phyloP scores from a whole-genome alignment of 73 alveolate genomes.

The Blepharisma stoltei region DNA sequence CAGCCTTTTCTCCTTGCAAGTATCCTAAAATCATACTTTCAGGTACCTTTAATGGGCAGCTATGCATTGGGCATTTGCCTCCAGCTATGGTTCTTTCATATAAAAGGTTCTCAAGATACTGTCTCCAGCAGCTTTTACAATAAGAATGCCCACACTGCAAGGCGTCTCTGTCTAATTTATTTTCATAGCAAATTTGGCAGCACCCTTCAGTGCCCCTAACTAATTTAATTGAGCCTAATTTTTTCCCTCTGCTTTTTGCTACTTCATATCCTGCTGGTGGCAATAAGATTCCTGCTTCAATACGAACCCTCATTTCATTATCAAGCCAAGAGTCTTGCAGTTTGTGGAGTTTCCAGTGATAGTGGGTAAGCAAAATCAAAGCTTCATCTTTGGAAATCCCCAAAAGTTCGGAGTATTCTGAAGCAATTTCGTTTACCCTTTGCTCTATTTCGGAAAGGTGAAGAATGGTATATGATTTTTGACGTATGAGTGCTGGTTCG shows the following conservation, averaged over 20 bases:
- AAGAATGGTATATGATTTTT: neutral
- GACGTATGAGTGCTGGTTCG: neutral
- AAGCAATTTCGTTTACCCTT: neutral
- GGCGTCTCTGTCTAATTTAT: conserved; percentile 21
- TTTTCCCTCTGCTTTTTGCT: conserved; percentile 2
- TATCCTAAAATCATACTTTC: conserved; percentile 4
- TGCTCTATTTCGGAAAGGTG: neutral
- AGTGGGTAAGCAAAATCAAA: neutral
- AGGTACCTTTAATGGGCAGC: neutral
- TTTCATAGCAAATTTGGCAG: neutral
- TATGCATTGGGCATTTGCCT: neutral
- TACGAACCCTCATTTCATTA: conserved; percentile 30
- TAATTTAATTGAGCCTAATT: neutral
- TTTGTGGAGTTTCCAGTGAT: conserved; percentile 28
- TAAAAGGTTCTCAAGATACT: conserved; percentile 37
- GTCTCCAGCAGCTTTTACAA: conserved; percentile 48
- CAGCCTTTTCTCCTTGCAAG: neutral
- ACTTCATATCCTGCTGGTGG: neutral
- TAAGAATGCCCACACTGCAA: conserved; percentile 51
- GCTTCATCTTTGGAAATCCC: conserved; percentile 20
- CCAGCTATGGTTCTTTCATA: conserved; percentile 34
- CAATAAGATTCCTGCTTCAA: conserved; percentile 30
- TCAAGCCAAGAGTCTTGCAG: conserved; percentile 56
- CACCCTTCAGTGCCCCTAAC: conserved; percentile 9
- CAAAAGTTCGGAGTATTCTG: neutral